Percentiles rank a stretch among this genome's conserved stretches.
phyloP scores from a whole-genome alignment of 1,139 yeast genomes.

The Pichia sp. region DNA sequence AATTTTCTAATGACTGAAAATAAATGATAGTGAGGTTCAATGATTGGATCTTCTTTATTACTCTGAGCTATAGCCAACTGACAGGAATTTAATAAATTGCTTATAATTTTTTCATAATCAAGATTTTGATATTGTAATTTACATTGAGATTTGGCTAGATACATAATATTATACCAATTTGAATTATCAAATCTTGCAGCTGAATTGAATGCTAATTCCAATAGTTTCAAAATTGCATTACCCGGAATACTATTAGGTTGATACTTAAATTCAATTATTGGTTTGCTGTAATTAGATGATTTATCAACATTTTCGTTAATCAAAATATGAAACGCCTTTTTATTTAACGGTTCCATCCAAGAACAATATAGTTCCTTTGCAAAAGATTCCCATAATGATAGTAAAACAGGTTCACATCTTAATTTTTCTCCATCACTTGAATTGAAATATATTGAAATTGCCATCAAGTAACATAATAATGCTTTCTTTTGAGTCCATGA shows the following conservation, averaged over 20 bases:
- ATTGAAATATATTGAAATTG: slow-evolving; percentile 46
- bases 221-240: slow-evolving; percentile 21
- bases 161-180: slow-evolving; percentile 61
- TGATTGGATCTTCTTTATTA: slow-evolving; percentile 44
- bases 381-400: slow-evolving; percentile 49
- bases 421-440: slow-evolving; percentile 22
- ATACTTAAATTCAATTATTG: not conserved
- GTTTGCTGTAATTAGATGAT: not conserved
- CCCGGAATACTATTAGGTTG: slow-evolving; percentile 23
- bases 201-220: slow-evolving; percentile 34
- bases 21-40: slow-evolving; percentile 71
- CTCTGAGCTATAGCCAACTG: slow-evolving; percentile 36
- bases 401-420: slow-evolving; percentile 30
- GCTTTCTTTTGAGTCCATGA: slow-evolving; percentile 67
- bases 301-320: slow-evolving; percentile 19
- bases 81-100: slow-evolving; percentile 38
- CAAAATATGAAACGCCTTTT: slow-evolving; percentile 43
- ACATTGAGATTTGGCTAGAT: slow-evolving; percentile 53
- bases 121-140: slow-evolving; percentile 34
- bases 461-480: slow-evolving; percentile 69
- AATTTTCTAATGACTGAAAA: slow-evolving; percentile 56
- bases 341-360: slow-evolving; percentile 60
- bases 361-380: slow-evolving; percentile 60
- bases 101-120: slow-evolving; percentile 28
- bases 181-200: slow-evolving; percentile 39